Evolutionary conservation across 208 protist genomes (phyloP).

Genomic region (Leishmania aethiopica): DNA sequence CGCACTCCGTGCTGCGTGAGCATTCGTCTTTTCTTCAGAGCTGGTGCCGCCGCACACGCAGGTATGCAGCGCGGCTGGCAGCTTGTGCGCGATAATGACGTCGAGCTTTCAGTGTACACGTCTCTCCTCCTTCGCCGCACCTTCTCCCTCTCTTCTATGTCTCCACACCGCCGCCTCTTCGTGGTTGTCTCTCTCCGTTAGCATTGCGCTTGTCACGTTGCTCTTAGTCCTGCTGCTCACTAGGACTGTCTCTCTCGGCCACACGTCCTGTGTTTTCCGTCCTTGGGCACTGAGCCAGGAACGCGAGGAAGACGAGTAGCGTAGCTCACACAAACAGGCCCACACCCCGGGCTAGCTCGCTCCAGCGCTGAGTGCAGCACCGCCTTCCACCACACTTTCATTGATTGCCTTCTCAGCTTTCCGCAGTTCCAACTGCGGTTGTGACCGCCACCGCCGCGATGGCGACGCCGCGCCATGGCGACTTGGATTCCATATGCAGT

Average conservation of each 20-base stretch:
- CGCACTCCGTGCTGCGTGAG: neutral
- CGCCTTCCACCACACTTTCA: neutral
- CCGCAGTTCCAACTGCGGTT: too few species aligned
- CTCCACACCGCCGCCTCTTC: neutral
- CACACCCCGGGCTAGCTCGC: too few species aligned
- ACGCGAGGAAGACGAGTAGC: too few species aligned
- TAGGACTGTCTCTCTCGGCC: neutral
- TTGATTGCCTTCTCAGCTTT: neutral
- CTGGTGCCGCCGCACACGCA: too few species aligned
- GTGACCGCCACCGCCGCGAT: neutral
- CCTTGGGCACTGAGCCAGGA: neutral
- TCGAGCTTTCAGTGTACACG: neutral
- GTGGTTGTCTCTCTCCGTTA: neutral
- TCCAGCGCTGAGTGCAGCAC: neutral
- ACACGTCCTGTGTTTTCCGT: neutral
- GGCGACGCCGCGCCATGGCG: neutral
- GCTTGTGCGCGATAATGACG: neutral
- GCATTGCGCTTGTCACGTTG: neutral
- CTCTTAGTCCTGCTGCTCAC: neutral
- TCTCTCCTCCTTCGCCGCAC: neutral
- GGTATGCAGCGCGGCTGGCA: neutral
- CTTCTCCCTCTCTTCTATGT: neutral
- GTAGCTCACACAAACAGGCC: neutral
- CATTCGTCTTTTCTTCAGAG: neutral
- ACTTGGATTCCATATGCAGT: slow-evolving; percentile 16